Percentiles rank a stretch among this genome's conserved stretches.
These are phyloP conservation scores for Clavaria fumosa DNA, from an alignment of 768 basidiomycete genomes.

Conservation along the genomic window DNA sequence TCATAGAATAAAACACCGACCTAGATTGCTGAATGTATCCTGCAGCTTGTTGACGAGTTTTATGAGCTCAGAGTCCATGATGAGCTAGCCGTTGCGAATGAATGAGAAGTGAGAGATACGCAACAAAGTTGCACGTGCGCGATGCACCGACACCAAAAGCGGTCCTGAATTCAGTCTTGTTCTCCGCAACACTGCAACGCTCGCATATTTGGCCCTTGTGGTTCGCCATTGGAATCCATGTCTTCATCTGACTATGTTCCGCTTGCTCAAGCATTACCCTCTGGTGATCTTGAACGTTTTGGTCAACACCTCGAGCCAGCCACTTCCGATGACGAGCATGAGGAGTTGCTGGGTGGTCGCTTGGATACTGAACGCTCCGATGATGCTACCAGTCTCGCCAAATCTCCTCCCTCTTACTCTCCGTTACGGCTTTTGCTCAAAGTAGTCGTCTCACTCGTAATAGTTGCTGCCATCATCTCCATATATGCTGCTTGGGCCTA, in stretches of 20 bases:
- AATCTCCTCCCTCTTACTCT: constrained; percentile 30
- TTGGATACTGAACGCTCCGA: not conserved
- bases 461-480: constrained; percentile 53
- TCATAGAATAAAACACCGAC: constrained; percentile 28
- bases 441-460: constrained; percentile 41
- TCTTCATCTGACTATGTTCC: too few species aligned
- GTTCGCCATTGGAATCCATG: too few species aligned
- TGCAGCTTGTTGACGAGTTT: constrained; percentile 91
- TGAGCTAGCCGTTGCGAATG: too few species aligned
- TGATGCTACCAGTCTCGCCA: not conserved
- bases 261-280: too few species aligned
- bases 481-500: constrained; percentile 66
- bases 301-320: constrained; percentile 68
- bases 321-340: constrained; percentile 63
- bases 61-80: constrained; percentile 90
- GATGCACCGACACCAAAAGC: too few species aligned
- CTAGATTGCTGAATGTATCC: constrained; percentile 80
- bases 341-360: constrained; percentile 29
- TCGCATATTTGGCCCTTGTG: too few species aligned
- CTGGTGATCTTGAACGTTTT: too few species aligned
- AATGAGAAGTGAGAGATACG: too few species aligned
- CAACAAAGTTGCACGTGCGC: too few species aligned
- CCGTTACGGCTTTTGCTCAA: constrained; percentile 49
- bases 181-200: too few species aligned
- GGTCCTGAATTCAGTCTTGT: too few species aligned